Evolutionary conservation across 2,329 filamentous ascomycete genomes (phyloP).

Genomic region (Sporothrix curviconia): DNA sequence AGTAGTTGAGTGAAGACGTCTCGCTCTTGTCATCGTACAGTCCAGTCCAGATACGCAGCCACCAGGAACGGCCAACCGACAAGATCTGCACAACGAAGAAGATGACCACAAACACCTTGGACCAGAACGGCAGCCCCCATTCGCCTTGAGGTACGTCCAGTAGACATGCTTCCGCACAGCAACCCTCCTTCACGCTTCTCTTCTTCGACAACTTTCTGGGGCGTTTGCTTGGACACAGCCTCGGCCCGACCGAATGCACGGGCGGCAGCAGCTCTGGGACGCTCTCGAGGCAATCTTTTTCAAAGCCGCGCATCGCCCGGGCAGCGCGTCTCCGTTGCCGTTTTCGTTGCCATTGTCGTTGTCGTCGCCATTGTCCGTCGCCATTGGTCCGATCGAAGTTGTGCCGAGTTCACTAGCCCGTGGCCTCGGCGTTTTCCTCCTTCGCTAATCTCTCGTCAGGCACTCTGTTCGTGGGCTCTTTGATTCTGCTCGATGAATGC

Average conservation of each 20-base stretch:
- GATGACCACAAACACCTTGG: constrained; percentile 38
- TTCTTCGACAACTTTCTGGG: constrained; percentile 67
- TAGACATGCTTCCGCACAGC: constrained; percentile 65
- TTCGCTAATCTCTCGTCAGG: constrained; percentile 38
- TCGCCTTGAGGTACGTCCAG: constrained; percentile 57
- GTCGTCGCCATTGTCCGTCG: constrained; percentile 17
- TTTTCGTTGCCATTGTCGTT: constrained; percentile 40
- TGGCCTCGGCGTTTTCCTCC: constrained; percentile 38
- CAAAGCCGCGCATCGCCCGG: constrained; percentile 6
- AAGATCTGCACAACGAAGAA: constrained; percentile 51
- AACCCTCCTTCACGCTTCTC: constrained; percentile 66
- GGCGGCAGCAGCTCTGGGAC: not conserved
- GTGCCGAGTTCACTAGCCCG: constrained; percentile 51
- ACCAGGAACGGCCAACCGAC: constrained; percentile 55
- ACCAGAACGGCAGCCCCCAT: constrained; percentile 60
- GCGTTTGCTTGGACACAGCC: constrained; percentile 42
- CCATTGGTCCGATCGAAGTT: too few species aligned
- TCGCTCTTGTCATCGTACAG: constrained; percentile 30
- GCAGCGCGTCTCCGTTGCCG: constrained; percentile 46
- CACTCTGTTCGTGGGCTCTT: constrained; percentile 47
- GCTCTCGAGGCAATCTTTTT: constrained; percentile 17
- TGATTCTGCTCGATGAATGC: constrained; percentile 51
- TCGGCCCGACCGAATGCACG: not conserved
- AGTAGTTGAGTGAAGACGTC: constrained; percentile 4
- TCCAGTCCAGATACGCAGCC: constrained; percentile 58